Conservation (phyloP, 345 rosid species). For the Populus deltoides region DNA sequence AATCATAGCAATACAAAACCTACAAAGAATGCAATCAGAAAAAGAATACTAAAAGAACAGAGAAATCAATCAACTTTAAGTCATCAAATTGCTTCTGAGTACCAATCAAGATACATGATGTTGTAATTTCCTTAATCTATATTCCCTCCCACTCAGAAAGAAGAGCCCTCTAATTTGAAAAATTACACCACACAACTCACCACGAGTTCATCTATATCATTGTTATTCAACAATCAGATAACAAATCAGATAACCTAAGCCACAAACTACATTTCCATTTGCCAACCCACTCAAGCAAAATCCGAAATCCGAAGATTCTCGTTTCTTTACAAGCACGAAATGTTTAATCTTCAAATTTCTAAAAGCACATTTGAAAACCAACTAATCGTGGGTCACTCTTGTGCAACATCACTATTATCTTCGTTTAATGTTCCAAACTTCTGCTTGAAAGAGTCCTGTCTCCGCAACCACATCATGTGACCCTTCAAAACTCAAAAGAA, state of each 20-base stretch:
- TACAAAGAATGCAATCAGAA: background rate
- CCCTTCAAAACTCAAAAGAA: conserved; percentile 43
- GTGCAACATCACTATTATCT: conserved; percentile 1
- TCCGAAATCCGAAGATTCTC: background rate
- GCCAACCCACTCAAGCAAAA: background rate
- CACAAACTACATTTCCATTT: background rate
- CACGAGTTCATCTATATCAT: background rate
- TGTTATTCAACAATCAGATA: background rate
- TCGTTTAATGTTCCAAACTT: conserved; percentile 44
- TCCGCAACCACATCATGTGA: conserved; percentile 88
- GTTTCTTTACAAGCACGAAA: background rate
- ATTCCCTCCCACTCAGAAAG: background rate
- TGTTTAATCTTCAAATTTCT: background rate
- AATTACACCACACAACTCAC: background rate
- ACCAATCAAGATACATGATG: background rate
- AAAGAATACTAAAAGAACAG: background rate
- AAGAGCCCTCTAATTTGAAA: background rate
- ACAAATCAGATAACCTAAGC: background rate
- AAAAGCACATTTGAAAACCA: background rate
- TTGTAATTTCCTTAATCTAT: background rate
- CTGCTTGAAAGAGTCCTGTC: conserved; percentile 74
- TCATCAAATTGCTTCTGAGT: background rate
- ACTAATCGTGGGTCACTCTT: background rate
- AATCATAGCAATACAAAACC: background rate
- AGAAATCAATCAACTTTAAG: background rate